phyloP scores from a whole-genome alignment of 495 filamentous ascomycete species.

The Friedmanniomyces endolithicus region DNA sequence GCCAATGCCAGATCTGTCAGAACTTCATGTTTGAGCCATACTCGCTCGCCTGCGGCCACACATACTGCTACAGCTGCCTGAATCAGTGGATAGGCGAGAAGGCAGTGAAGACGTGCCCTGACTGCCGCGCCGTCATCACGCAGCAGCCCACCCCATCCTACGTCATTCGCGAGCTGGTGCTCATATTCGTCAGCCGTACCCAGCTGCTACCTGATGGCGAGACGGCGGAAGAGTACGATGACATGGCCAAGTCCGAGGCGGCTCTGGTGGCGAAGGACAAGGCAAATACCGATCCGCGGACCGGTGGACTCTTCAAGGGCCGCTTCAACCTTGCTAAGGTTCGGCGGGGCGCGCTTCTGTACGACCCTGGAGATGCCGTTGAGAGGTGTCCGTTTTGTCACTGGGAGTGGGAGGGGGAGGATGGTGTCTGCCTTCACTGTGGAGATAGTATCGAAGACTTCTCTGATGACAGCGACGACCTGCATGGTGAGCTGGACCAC shows the following conservation, averaged over 20 bases:
- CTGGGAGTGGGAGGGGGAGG: slow-evolving; percentile 53
- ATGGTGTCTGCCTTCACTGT: slow-evolving; percentile 43
- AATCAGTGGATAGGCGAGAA: slow-evolving; percentile 52
- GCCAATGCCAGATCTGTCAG: slow-evolving; percentile 60
- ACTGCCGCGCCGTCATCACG: slow-evolving; percentile 50
- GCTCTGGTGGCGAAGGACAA: slow-evolving; percentile 39
- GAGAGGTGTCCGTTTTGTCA: slow-evolving; percentile 50
- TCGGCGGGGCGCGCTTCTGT: slow-evolving; percentile 27
- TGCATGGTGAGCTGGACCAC: slow-evolving; percentile 10
- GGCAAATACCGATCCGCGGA: slow-evolving; percentile 36
- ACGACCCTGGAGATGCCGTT: slow-evolving; percentile 50
- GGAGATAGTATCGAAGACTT: slow-evolving; percentile 33
- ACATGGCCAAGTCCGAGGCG: slow-evolving; percentile 47
- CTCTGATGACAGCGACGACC: slow-evolving; percentile 26
- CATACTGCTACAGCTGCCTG: slow-evolving; percentile 63
- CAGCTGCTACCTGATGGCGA: slow-evolving; percentile 54
- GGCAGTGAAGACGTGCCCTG: slow-evolving; percentile 56
- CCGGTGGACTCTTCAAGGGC: slow-evolving; percentile 53
- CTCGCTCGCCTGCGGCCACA: slow-evolving; percentile 59
- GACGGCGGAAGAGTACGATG: slow-evolving; percentile 46
- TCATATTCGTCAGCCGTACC: slow-evolving; percentile 49
- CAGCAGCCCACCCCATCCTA: slow-evolving; percentile 57
- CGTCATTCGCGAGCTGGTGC: slow-evolving; percentile 53
- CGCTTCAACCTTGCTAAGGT: slow-evolving; percentile 38
- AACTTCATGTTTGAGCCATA: slow-evolving; percentile 61